Evolutionary conservation across 2,329 filamentous ascomycete species (phyloP), one percentile per base, ranked within the genome.

Genomic region (Escovopsis sp.): DNA sequence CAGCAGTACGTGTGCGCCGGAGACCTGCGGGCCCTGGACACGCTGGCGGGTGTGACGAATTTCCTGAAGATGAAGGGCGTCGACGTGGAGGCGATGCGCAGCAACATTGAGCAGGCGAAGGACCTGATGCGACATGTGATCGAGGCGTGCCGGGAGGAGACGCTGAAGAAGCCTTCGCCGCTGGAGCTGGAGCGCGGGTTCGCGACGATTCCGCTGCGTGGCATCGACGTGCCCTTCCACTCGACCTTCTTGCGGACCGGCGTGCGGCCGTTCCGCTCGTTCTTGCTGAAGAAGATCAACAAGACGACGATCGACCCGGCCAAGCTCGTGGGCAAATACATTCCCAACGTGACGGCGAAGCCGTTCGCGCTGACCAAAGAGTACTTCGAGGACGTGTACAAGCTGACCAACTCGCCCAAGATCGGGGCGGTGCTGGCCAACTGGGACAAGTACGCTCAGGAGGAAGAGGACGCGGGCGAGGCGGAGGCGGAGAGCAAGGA

Each of bases 251-350:
- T 98, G 62, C 83, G 92, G 37, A 94, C 86, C 27, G 92, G 90
- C 50, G 90, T 98, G 60, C 98, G 98, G 71, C 90, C 92, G 32
- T 98, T 98, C 85, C 76, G 90, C 46, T 88, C 79, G 31, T 98
- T 98, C 75, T 62, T 98, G 55, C 79, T 96, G 49, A 98, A 96
- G 82, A 98, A 98, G 75, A 96, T 98, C 66, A 86, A 96, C 72
- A 94, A 93, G 76, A 94, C 87, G 17, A 92, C 83, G 36, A 96
- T 98, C 57, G 90, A 98, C 57, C 90, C 90, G 5, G 81, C 83
- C 57, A 96, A 96, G 70, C 65, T 98, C 52, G 72, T 98, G 47
- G 90, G 90, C 52, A 98, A 98, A 65, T 98, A 98, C 65, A 96
- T 98, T 46, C 90, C 90, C 48, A 98, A 98, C 61, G 92, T 98